These are phyloP conservation scores for Butyriboletus loyo DNA, from an alignment of 768 basidiomycete genomes.

Conservation along the genomic window DNA sequence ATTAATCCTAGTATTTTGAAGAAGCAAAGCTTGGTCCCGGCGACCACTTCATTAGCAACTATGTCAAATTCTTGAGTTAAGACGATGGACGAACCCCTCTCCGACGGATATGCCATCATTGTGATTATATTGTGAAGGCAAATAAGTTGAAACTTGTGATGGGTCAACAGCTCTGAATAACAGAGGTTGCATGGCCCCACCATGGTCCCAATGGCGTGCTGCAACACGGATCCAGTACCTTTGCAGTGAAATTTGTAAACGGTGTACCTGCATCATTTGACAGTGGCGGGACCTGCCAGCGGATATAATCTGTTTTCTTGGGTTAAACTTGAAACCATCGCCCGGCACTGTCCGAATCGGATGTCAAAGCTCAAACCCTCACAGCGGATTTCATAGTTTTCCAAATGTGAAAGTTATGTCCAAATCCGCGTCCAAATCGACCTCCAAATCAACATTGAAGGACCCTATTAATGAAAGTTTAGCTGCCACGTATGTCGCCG, in stretches of 20 bases:
- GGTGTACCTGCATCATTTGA: not conserved
- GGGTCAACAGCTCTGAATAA: constrained; percentile 2
- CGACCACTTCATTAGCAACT: not conserved
- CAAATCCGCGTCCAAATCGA: too few relatives aligned
- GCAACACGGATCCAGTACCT: constrained; percentile 8
- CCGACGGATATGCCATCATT: constrained; percentile 2
- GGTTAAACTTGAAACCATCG: too few relatives aligned
- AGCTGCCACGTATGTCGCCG: too few relatives aligned
- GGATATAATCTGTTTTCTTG: not conserved
- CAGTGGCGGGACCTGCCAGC: not conserved
- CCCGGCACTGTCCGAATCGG: too few relatives aligned
- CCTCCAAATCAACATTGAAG: too few relatives aligned
- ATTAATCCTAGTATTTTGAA: too few relatives aligned
- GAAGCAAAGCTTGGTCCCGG: not conserved
- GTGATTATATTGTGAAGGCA: constrained; percentile 6
- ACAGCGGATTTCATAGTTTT: too few relatives aligned
- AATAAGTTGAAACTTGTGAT: constrained; percentile 8
- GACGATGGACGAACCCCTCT: not conserved
- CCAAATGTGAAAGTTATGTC: too few relatives aligned
- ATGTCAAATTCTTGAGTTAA: not conserved
- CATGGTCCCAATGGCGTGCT: constrained; percentile 6
- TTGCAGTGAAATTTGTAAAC: not conserved
- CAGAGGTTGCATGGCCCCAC: constrained; percentile 4
- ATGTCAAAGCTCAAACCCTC: too few relatives aligned
- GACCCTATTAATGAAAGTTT: too few relatives aligned